Conservation (phyloP, 805 yeast species). For the Ascoidea asiatica region DNA sequence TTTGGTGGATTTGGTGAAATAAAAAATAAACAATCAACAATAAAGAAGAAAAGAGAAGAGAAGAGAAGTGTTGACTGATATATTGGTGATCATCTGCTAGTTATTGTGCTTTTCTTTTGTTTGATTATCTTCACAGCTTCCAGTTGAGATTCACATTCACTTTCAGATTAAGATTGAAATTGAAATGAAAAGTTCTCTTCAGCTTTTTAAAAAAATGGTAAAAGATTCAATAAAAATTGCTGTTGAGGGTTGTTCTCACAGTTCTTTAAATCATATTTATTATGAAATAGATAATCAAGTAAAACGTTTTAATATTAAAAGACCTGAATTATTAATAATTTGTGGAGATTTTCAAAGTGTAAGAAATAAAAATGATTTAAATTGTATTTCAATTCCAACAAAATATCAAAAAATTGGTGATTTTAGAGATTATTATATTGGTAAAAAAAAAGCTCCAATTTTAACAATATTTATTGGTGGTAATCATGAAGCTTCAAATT, state of each 20-base stretch:
- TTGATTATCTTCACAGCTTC: too few relatives aligned
- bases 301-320: conserved; percentile 4
- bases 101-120: too few relatives aligned
- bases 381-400: conserved; percentile 62
- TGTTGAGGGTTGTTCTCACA: conserved; percentile 86
- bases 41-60: too few relatives aligned
- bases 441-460: conserved; percentile 51
- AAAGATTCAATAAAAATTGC: too few relatives aligned
- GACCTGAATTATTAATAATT: conserved; percentile 51
- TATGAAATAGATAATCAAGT: background rate
- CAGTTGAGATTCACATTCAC: too few relatives aligned
- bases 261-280: conserved; percentile 55
- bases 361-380: conserved; percentile 47
- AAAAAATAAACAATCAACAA: too few relatives aligned
- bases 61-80: too few relatives aligned
- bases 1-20: too few relatives aligned
- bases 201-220: too few relatives aligned
- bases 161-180: too few relatives aligned
- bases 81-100: too few relatives aligned
- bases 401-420: conserved; percentile 72
- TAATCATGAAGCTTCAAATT: conserved; percentile 84
- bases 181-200: too few relatives aligned
- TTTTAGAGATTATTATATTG: conserved; percentile 58
- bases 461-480: conserved; percentile 85
- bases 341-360: conserved; percentile 91